Percentiles rank a stretch among this genome's conserved stretches.
Evolutionary conservation across 1,139 yeast species (phyloP).

Genomic region (Magnusiomyces paraingens): DNA sequence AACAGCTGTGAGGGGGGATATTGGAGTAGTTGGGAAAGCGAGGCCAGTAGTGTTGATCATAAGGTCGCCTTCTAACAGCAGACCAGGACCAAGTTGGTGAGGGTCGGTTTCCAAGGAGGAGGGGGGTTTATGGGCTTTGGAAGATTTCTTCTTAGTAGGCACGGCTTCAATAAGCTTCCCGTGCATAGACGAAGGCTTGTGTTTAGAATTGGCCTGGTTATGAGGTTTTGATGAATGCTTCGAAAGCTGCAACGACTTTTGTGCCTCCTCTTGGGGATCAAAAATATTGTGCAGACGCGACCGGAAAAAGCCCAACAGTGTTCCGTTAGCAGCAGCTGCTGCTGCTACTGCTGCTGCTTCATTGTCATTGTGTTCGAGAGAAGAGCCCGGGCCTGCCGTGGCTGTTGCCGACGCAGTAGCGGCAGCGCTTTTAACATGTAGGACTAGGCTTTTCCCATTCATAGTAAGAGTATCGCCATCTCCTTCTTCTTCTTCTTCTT

Average conservation of each 20-base stretch:
- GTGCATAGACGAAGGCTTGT: not conserved
- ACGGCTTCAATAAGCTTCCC: not conserved
- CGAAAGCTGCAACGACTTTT: not conserved
- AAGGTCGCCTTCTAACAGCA: not conserved
- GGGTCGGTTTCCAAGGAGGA: not conserved
- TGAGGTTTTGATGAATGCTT: not conserved
- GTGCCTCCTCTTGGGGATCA: not conserved
- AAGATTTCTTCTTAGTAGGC: not conserved
- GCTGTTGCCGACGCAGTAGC: too few relatives aligned
- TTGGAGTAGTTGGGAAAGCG: not conserved
- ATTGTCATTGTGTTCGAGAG: too few relatives aligned
- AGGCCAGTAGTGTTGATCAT: not conserved
- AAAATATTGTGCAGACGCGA: not conserved
- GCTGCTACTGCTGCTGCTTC: too few relatives aligned
- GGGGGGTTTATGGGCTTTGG: not conserved
- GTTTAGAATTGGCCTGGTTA: not conserved
- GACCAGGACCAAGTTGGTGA: not conserved
- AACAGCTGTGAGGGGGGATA: not conserved
- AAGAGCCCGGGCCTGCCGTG: too few relatives aligned
- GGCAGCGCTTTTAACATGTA: too few relatives aligned
- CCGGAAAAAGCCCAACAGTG: not conserved
- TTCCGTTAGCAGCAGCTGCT: too few relatives aligned
- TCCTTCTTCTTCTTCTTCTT: not conserved
- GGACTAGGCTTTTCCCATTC: not conserved
- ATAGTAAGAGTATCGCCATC: not conserved